Percentiles rank a stretch among this genome's conserved stretches.
phyloP scores from a whole-genome alignment of 129 eudicot genomes.

The Silybum marianum region DNA sequence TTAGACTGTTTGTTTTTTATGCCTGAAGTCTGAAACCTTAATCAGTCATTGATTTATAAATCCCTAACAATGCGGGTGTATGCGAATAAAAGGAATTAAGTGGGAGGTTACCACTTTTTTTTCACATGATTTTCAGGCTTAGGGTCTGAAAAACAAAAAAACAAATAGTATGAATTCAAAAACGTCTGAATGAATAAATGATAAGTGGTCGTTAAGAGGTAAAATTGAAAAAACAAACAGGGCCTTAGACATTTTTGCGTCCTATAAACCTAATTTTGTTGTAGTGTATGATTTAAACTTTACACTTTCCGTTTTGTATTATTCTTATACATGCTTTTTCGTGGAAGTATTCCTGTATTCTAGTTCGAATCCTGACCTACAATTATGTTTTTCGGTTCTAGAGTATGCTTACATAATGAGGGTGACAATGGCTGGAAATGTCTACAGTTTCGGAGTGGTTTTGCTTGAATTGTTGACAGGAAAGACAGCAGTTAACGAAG shows the following conservation, averaged over 20 bases:
- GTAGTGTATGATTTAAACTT: not conserved
- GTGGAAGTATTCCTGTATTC: not conserved
- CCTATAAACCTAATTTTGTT: not conserved
- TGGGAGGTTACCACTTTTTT: too few species aligned
- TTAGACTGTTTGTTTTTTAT: too few species aligned
- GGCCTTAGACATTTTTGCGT: not conserved
- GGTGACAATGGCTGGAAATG: constrained; percentile 82
- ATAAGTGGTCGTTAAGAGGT: too few species aligned
- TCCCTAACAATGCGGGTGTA: too few species aligned
- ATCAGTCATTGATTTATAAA: too few species aligned
- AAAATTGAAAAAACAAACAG: too few species aligned
- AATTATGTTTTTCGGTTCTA: constrained; percentile 38
- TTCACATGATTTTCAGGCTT: too few species aligned
- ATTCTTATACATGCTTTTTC: not conserved
- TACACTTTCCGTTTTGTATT: not conserved
- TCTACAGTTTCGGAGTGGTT: constrained; percentile 90
- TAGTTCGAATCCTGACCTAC: constrained; percentile 5
- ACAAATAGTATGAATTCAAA: too few species aligned
- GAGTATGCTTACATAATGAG: constrained; percentile 94
- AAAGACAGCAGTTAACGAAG: constrained; percentile 76
- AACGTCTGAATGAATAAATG: too few species aligned
- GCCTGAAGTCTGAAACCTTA: too few species aligned
- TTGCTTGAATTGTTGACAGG: constrained; percentile 78
- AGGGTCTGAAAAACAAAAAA: too few species aligned
- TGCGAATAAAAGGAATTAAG: too few species aligned